phyloP scores from a whole-genome alignment of 129 eudicot species.

The Solidago caesia region DNA sequence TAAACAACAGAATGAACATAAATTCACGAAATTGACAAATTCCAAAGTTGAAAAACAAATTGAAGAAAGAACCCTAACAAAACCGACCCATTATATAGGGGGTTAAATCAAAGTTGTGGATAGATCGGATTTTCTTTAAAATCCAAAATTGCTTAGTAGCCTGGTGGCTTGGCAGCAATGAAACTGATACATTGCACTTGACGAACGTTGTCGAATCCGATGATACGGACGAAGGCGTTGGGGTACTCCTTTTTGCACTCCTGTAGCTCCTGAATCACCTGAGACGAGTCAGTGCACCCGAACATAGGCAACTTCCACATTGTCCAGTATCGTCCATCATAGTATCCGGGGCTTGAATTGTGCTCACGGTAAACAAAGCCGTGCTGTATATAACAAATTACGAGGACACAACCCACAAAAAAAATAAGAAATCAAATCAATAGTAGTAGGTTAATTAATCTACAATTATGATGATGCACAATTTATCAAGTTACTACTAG shows the following conservation, averaged over 20 bases:
- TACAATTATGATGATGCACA: too few relatives aligned
- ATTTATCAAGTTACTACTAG: not conserved
- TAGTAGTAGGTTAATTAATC: too few relatives aligned
- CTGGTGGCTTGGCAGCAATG: slow-evolving; percentile 55
- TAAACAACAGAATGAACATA: slow-evolving; percentile 20
- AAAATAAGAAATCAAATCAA: not conserved
- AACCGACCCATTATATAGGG: slow-evolving; percentile 16
- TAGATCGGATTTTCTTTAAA: slow-evolving; percentile 7
- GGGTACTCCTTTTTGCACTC: slow-evolving; percentile 64
- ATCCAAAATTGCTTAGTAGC: slow-evolving; percentile 24
- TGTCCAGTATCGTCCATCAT: slow-evolving; percentile 85
- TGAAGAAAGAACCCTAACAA: slow-evolving; percentile 24
- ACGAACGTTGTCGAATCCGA: slow-evolving; percentile 75
- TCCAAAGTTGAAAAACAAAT: slow-evolving; percentile 16
- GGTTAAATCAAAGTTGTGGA: slow-evolving; percentile 21
- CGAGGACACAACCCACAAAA: not conserved
- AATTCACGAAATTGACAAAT: slow-evolving; percentile 14
- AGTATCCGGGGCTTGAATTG: slow-evolving; percentile 59
- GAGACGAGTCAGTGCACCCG: slow-evolving; percentile 65
- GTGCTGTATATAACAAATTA: slow-evolving; percentile 20
- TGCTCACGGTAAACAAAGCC: slow-evolving; percentile 59
- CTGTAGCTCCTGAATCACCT: slow-evolving; percentile 46
- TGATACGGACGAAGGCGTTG: slow-evolving; percentile 46
- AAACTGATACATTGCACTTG: slow-evolving; percentile 83
- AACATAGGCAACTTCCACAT: slow-evolving; percentile 94